phyloP scores from a whole-genome alignment of 108 stramenopile species.

The Nannochloropsis gaditana region DNA sequence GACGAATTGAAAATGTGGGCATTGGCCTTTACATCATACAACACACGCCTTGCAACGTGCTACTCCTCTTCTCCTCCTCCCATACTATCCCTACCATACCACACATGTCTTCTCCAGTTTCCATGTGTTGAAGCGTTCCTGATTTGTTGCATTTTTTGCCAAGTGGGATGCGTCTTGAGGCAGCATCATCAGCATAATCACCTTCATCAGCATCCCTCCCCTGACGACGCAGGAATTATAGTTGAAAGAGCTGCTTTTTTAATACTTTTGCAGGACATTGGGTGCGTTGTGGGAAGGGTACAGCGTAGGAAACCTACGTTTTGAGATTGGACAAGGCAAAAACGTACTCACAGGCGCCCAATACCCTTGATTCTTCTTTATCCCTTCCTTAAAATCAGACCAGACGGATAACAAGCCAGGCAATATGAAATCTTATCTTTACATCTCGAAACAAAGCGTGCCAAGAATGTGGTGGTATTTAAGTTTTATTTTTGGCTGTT shows the following conservation, averaged over 20 bases:
- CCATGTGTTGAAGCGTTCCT: neutral
- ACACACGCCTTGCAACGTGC: conserved; percentile 11
- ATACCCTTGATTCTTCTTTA: neutral
- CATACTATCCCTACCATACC: neutral
- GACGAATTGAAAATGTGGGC: neutral
- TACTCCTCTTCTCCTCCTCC: neutral
- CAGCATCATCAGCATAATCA: neutral
- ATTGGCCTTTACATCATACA: neutral
- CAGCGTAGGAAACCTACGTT: neutral
- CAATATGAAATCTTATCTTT: neutral
- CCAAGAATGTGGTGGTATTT: neutral
- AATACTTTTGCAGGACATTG: too few relatives aligned
- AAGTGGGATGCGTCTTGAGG: neutral
- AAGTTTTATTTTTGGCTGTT: neutral
- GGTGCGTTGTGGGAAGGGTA: too few relatives aligned
- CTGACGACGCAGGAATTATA: neutral
- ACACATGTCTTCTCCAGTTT: neutral
- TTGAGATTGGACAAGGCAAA: neutral
- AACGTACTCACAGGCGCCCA: neutral
- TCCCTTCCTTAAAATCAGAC: neutral
- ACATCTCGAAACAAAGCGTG: neutral
- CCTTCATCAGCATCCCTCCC: conserved; percentile 4
- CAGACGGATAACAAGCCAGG: neutral
- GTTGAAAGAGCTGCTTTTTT: too few relatives aligned
- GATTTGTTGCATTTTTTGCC: neutral